phyloP scores from a whole-genome alignment of 768 basidiomycete species.

The Roridomyces roridus region DNA sequence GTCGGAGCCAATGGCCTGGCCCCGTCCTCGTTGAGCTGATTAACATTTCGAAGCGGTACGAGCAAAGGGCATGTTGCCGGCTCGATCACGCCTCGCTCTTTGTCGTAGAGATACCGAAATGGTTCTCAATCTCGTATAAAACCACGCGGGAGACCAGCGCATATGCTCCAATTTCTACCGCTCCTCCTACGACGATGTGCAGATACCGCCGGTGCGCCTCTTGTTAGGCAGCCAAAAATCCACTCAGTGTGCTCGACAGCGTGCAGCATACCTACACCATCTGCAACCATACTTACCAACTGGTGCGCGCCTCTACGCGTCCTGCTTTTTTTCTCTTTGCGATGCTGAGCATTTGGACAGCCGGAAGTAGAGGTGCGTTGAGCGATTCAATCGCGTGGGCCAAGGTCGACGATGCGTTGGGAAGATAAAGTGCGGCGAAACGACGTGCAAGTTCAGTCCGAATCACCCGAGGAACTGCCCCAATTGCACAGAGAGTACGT shows the following conservation, averaged over 20 bases:
- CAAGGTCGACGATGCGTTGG: slow-evolving; percentile 18
- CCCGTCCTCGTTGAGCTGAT: slow-evolving; percentile 16
- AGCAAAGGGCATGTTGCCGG: slow-evolving; percentile 15
- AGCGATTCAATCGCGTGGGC: slow-evolving; percentile 11
- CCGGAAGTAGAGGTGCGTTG: slow-evolving; percentile 63
- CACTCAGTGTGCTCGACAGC: slow-evolving; percentile 45
- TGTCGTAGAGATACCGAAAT: slow-evolving; percentile 17
- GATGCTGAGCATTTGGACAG: slow-evolving; percentile 39
- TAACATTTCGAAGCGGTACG: slow-evolving; percentile 22
- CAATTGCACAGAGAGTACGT: slow-evolving; percentile 44
- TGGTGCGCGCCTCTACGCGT: slow-evolving; percentile 53
- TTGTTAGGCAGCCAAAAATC: slow-evolving; percentile 22
- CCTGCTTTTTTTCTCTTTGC: slow-evolving; percentile 4
- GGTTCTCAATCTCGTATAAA: slow-evolving; percentile 21
- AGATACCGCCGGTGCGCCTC: slow-evolving; percentile 70
- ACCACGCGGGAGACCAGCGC: not conserved
- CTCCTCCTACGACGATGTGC: slow-evolving; percentile 57
- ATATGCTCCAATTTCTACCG: not conserved
- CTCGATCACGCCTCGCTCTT: slow-evolving; percentile 16
- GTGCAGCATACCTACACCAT: slow-evolving; percentile 66
- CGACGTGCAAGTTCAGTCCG: slow-evolving; percentile 74
- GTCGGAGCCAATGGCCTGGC: slow-evolving; percentile 25
- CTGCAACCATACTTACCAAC: slow-evolving; percentile 60
- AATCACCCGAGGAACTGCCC: slow-evolving; percentile 66
- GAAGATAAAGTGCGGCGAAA: slow-evolving; percentile 74